Evolutionary conservation across 192 early-diverging fungal genomes (phyloP).

Genomic region (Rhizophagus clarus): DNA sequence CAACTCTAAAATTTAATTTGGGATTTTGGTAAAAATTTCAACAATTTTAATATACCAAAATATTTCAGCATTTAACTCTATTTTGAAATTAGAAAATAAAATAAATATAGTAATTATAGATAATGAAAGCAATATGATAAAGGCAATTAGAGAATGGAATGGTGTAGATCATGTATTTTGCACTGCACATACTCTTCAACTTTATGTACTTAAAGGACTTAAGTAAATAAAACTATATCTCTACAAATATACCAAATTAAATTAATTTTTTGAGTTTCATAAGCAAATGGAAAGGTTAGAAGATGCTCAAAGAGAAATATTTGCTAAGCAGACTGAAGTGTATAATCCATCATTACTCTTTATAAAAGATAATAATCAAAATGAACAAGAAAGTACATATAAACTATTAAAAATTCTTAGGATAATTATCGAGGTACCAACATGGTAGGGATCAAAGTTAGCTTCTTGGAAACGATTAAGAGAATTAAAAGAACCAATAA

Average conservation of each 20-base stretch:
- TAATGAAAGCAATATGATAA: neutral
- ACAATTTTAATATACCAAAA: no score
- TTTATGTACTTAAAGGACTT: neutral
- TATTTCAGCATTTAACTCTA: no score
- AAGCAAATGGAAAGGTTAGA: neutral
- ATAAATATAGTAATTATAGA: neutral
- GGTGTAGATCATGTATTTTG: neutral
- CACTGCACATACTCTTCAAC: slow-evolving; percentile 19
- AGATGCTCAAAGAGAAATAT: no score
- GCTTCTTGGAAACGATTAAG: neutral
- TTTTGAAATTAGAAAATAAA: neutral
- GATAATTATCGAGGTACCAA: neutral
- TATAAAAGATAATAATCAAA: neutral
- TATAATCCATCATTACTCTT: neutral
- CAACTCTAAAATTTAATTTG: no score
- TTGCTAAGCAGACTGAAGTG: no score
- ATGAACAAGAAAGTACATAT: neutral
- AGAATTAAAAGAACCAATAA: neutral
- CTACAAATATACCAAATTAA: neutral
- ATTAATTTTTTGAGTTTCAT: neutral
- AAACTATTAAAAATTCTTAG: neutral
- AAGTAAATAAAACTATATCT: neutral
- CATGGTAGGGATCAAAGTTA: neutral
- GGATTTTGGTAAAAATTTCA: no score
- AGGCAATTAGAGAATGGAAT: neutral